Base-by-base conservation (phyloP, 2,329 filamentous ascomycete species). In the Onygenales sp. region DNA sequence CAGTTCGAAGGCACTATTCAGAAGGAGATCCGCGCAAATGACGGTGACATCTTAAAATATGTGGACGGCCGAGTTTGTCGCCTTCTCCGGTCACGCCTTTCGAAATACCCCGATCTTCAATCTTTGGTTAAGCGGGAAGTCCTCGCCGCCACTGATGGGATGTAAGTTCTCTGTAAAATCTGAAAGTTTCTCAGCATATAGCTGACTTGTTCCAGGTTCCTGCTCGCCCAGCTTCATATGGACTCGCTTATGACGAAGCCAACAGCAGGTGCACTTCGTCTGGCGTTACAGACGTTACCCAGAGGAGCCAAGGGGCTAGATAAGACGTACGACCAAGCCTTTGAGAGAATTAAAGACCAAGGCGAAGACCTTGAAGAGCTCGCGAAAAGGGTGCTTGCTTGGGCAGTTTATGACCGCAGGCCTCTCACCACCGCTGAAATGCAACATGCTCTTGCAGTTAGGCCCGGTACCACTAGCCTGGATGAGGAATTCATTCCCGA, bases 321-420 rank as follows among this genome's bases (percentile, higher is more conserved):
- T 13, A 5, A 58, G 9, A 69, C 71, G 0, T 81, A 81, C 46
- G 54, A 66, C 0, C 56, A 70, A 0, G 69, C 71, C 0, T 72
- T 79, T 61, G 41, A 66, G 0, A 36, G 46, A 14, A 49, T 49
- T 10, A 6, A 49, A 49, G 21, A 0, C 6, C 35, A 36, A 2
- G 13, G 1, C n/a, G n/a, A 17, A 11, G 32, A 38, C 5, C 6
- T 10, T n/a, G 6, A 21, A 9, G 46, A 36, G 10, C 1, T 11
- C n/a, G 46, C 46, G 14, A 49, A 36, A 33, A n/a, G 2, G 35
- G 32, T 38, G 6, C 35, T 49, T 0, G 14, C 31, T 38, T 49
- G 46, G 46, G 36, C 36, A 14, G 27, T 32, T 10, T 49, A 36
- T 38, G 46, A 21, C 7, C 8, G 11, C 9, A 36, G 6, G 14